These are phyloP conservation scores for Apocynum venetum DNA, from an alignment of 257 asterid species.

Conservation along the genomic window DNA sequence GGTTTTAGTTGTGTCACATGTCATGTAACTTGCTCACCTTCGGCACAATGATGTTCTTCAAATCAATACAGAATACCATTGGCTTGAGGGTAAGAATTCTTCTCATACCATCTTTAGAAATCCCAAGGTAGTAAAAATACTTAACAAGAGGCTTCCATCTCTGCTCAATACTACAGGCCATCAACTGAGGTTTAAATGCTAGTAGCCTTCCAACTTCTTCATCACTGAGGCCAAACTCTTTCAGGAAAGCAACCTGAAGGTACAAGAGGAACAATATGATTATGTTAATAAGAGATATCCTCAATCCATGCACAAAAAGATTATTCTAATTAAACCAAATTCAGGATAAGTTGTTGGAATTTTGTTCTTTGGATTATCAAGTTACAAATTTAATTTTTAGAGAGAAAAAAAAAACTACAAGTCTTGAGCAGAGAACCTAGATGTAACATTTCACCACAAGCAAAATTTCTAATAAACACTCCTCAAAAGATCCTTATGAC, in stretches of 20 bases:
- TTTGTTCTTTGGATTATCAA: not conserved
- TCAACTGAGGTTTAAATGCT: constrained; percentile 87
- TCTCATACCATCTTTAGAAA: constrained; percentile 84
- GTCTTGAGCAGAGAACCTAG: not conserved
- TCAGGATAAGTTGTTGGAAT: not conserved
- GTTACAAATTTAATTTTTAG: not conserved
- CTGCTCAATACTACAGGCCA: constrained; percentile 89
- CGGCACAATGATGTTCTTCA: constrained; percentile 66
- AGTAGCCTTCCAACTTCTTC: constrained; percentile 81
- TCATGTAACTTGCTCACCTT: constrained; percentile 51
- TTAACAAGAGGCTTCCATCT: constrained; percentile 85
- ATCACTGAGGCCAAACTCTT: constrained; percentile 71
- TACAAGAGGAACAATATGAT: constrained; percentile 5
- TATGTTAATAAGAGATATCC: not conserved
- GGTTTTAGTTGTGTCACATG: not conserved
- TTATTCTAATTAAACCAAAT: not conserved
- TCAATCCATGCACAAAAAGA: not conserved
- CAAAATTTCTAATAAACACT: not conserved
- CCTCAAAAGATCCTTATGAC: not conserved
- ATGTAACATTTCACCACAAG: not conserved
- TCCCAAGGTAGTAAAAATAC: constrained; percentile 88
- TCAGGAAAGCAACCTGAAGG: constrained; percentile 65
- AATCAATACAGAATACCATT: constrained; percentile 76
- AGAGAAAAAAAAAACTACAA: not conserved
- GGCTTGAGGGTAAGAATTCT: constrained; percentile 77